phyloP scores from a whole-genome alignment of 2,329 filamentous ascomycete species.

The Furcasterigmium sp. region DNA sequence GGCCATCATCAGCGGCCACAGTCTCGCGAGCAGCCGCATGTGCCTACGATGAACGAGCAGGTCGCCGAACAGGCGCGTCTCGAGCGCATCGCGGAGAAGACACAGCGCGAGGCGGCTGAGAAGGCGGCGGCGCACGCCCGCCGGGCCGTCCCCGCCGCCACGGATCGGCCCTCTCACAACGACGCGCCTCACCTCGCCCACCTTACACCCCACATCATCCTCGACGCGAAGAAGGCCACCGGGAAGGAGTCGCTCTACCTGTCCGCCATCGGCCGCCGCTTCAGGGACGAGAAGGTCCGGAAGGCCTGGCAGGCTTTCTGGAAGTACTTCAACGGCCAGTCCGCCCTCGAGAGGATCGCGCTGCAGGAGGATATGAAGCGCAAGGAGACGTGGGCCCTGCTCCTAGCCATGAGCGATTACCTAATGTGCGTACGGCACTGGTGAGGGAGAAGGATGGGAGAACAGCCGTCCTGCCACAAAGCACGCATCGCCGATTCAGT shows the following conservation, averaged over 20 bases:
- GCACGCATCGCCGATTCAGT: too few species aligned
- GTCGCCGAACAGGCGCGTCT: conserved; percentile 58
- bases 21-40: conserved; percentile 11
- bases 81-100: conserved; percentile 51
- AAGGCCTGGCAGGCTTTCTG: conserved; percentile 68
- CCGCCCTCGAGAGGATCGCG: conserved; percentile 80
- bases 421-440: conserved; percentile 65
- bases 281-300: conserved; percentile 52
- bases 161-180: conserved; percentile 52
- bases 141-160: conserved; percentile 41
- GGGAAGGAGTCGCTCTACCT: conserved; percentile 72
- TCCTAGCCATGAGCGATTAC: conserved; percentile 63
- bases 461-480: too few species aligned
- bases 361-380: conserved; percentile 82
- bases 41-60: conserved; percentile 44
- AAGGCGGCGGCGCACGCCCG: conserved; percentile 51
- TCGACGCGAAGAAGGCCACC: conserved; percentile 73
- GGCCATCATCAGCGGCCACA: conserved; percentile 8
- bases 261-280: conserved; percentile 50
- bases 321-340: conserved; percentile 83
- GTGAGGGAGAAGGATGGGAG: too few species aligned
- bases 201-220: conserved; percentile 62
- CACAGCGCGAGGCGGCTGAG: conserved; percentile 46
- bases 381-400: conserved; percentile 68
- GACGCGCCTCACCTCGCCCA: conserved; percentile 50